A percentile compares a stretch with the other conserved stretches of the same genome.
Evolutionary conservation across 2,329 filamentous ascomycete species (phyloP).

Genomic region (Phaeosphaeria sp.): DNA sequence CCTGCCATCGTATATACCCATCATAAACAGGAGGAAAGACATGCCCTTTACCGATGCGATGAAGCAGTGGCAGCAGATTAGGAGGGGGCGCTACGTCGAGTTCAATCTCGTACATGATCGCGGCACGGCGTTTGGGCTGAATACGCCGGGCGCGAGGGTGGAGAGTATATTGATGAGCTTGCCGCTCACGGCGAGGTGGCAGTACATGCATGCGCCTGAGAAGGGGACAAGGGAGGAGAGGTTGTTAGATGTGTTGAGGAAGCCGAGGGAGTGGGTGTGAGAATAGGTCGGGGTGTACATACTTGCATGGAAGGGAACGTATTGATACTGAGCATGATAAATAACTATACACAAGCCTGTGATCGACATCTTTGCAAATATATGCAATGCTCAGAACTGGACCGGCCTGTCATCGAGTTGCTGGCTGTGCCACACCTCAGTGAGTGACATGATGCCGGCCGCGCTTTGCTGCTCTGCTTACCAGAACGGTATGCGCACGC

Average conservation of each 20-base stretch:
- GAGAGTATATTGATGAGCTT: slow-evolving; percentile 99
- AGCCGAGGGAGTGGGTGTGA: slow-evolving; percentile 65
- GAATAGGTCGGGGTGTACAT: neutral
- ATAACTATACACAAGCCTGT: neutral
- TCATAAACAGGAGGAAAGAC: slow-evolving; percentile 85
- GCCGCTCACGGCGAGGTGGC: slow-evolving; percentile 90
- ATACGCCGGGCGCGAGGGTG: slow-evolving; percentile 87
- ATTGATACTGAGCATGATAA: neutral
- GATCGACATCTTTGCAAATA: neutral
- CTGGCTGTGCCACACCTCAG: neutral
- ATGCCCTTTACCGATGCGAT: slow-evolving; percentile 86
- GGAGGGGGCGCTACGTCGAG: slow-evolving; percentile 94
- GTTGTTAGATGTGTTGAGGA: slow-evolving; percentile 73
- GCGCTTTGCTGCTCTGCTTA: slow-evolving; percentile 1
- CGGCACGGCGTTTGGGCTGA: slow-evolving; percentile 86
- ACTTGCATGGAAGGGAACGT: neutral
- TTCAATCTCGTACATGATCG: slow-evolving; percentile 98
- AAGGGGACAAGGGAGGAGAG: slow-evolving; percentile 79
- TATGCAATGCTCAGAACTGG: neutral
- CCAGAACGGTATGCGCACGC: neutral
- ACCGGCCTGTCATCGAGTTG: neutral
- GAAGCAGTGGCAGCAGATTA: slow-evolving; percentile 96
- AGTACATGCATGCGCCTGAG: slow-evolving; percentile 90
- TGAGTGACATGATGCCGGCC: slow-evolving; percentile 5
- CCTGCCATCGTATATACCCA: slow-evolving; percentile 87